Conservation (phyloP, 352 stramenopile species). For the Phytophthora syringae region DNA sequence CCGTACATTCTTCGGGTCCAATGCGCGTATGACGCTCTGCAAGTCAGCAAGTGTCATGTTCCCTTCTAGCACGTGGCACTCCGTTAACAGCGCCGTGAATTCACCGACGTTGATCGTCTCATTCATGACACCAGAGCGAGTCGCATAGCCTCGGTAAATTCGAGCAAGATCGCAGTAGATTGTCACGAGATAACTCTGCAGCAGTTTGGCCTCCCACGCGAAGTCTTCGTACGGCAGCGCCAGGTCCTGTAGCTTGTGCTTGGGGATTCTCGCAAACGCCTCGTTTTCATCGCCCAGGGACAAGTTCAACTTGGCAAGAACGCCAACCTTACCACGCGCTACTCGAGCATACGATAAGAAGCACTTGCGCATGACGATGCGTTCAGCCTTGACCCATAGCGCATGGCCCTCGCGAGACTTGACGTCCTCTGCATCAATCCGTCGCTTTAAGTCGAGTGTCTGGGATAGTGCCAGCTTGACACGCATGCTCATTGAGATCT, state of each 20-base stretch:
- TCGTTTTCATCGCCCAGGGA: slow-evolving; percentile 61
- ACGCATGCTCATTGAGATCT: slow-evolving; percentile 49
- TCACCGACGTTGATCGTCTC: slow-evolving; percentile 62
- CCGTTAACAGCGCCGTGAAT: slow-evolving; percentile 60
- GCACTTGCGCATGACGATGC: slow-evolving; percentile 81
- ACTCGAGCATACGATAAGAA: slow-evolving; percentile 76
- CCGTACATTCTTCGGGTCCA: slow-evolving; percentile 61
- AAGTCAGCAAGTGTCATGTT: slow-evolving; percentile 51
- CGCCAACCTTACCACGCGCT: slow-evolving; percentile 64
- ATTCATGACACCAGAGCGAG: slow-evolving; percentile 40
- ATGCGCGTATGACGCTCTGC: slow-evolving; percentile 41
- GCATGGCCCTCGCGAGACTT: slow-evolving; percentile 69
- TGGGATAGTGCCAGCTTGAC: slow-evolving; percentile 79
- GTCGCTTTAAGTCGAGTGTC: slow-evolving; percentile 75
- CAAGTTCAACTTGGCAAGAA: slow-evolving; percentile 60
- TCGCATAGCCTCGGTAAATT: slow-evolving; percentile 77
- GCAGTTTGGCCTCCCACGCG: slow-evolving; percentile 70
- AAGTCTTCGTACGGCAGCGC: slow-evolving; percentile 70
- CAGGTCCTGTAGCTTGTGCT: slow-evolving; percentile 56
- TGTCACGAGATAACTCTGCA: slow-evolving; percentile 74
- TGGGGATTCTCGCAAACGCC: slow-evolving; percentile 59
- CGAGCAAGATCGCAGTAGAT: slow-evolving; percentile 76
- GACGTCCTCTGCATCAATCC: slow-evolving; percentile 61
- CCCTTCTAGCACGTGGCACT: slow-evolving; percentile 72
- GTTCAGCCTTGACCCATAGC: slow-evolving; percentile 72